Evolutionary conservation across 1,284 basidiomycete species (phyloP), one percentile per base, ranked within the genome.

Genomic region (Pascua sp.): DNA sequence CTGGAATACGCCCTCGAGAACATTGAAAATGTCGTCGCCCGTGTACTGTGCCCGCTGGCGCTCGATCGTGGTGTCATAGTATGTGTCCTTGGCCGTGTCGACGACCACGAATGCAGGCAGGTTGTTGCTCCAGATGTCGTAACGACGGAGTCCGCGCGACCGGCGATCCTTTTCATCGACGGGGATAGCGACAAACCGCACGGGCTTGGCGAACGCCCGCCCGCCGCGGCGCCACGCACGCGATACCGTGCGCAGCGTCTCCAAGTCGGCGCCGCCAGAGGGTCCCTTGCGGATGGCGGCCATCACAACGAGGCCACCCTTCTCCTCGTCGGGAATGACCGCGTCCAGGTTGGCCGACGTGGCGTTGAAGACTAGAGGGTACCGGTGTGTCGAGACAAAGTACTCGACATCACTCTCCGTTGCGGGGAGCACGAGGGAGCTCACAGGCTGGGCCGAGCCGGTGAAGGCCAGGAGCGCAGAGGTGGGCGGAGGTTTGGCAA

Each of bases 151-250:
- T 8, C 64, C 71, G 50, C 40, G 40, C 53, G 73, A 73, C 86
- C 86, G 73, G 94, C 95, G 84, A 90, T 91, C 63, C 85, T 86
- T 80, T 88, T 90, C 76, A 94, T 84, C 84, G 0, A 80, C 83
- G 68, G 95, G 89, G 83, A 94, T 91, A 85, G 86, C 90, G 9
- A 86, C 82, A 75, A 93, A 95, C 52, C 91, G 83, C 0, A 94
- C 86, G 13, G 86, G 84, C 48, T 84, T 79, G 10, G 73, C 78
- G 45, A 71, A 72, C 37, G 55, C 56, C 51, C 70, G 65, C 15
- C 74, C 73, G 12, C 75, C 73, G 48, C 67, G 67, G 44, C 69
- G 81, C 91, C 90, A 93, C 56, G 84, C 83, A 59, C 79, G 79
- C 0, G 85, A 84, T 13, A 88, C 78, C 50, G 82, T 80, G 37